Percentiles rank a stretch among this genome's conserved stretches.
Conservation (phyloP, 192 early-diverging fungal species). For the Coemansia sp. region DNA sequence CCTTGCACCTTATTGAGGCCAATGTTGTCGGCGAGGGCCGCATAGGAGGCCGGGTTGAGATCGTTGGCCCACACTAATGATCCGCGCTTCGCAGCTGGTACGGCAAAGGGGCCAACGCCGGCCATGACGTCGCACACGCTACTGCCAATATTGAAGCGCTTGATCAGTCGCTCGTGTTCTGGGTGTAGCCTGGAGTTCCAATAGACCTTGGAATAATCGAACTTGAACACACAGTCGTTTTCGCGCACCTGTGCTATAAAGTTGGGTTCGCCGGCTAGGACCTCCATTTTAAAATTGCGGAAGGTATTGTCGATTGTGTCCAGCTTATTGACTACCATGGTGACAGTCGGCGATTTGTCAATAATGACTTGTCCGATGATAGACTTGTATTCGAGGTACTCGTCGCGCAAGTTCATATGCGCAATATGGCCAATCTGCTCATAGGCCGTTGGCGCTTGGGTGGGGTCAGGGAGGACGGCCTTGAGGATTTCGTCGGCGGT, state of each 20-base stretch:
- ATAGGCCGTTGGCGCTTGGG: slow-evolving; percentile 83
- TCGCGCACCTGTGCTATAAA: slow-evolving; percentile 87
- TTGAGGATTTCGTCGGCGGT: slow-evolving; percentile 86
- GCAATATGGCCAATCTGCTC: slow-evolving; percentile 93
- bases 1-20: slow-evolving; percentile 77
- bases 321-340: slow-evolving; percentile 95
- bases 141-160: slow-evolving; percentile 65
- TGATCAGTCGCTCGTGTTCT: slow-evolving; percentile 92
- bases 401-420: slow-evolving; percentile 93
- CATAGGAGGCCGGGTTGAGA: slow-evolving; percentile 87
- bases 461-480: slow-evolving; percentile 79
- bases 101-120: slow-evolving; percentile 95
- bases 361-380: slow-evolving; percentile 94
- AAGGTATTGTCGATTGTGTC: slow-evolving; percentile 94
- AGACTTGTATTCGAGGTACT: slow-evolving; percentile 83
- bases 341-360: slow-evolving; percentile 88
- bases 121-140: slow-evolving; percentile 94
- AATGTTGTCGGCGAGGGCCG: slow-evolving; percentile 80
- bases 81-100: slow-evolving; percentile 84
- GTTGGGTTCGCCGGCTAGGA: slow-evolving; percentile 85
- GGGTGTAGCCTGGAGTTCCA: slow-evolving; percentile 98
- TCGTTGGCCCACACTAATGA: slow-evolving; percentile 95
- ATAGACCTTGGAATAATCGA: slow-evolving; percentile 97
- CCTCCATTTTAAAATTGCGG: slow-evolving; percentile 95
- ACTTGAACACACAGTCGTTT: slow-evolving; percentile 83